Evolutionary conservation across 129 eudicot genomes (phyloP).

Genomic region (Centrapalus pauciflorus): DNA sequence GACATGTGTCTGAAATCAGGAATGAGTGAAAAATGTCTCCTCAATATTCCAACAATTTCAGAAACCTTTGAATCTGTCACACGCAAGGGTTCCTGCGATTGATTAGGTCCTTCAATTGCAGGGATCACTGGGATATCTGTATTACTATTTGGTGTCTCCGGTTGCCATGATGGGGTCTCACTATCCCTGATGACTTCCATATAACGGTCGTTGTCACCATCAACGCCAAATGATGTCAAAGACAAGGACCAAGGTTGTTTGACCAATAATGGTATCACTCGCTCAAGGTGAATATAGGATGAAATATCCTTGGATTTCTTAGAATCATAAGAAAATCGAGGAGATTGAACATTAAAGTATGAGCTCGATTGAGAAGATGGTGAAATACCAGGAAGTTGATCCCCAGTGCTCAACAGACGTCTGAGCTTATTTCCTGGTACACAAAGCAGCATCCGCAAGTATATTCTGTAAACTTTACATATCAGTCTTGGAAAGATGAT

Average conservation of each 20-base stretch:
- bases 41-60: constrained; percentile 58
- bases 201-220: constrained; percentile 21
- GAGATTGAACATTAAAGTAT: constrained; percentile 58
- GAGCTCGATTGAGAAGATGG: constrained; percentile 64
- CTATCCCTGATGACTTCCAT: constrained; percentile 54
- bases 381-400: constrained; percentile 58
- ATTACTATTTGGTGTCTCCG: constrained; percentile 29
- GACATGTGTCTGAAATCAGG: constrained; percentile 82
- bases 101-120: constrained; percentile 42
- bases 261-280: constrained; percentile 63
- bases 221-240: constrained; percentile 45
- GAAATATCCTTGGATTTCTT: constrained; percentile 58
- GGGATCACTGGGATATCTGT: constrained; percentile 19
- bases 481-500: constrained; percentile 2
- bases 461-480: constrained; percentile 48
- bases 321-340: constrained; percentile 41
- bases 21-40: constrained; percentile 67
- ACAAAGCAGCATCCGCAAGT: constrained; percentile 84
- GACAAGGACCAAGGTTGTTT: constrained; percentile 93
- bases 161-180: constrained; percentile 38
- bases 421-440: constrained; percentile 88
- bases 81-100: constrained; percentile 70
- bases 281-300: constrained; percentile 74
- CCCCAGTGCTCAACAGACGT: constrained; percentile 54
- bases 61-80: constrained; percentile 92